Conservation (phyloP, 495 filamentous ascomycete species). For the Penicillium ochrochloron region DNA sequence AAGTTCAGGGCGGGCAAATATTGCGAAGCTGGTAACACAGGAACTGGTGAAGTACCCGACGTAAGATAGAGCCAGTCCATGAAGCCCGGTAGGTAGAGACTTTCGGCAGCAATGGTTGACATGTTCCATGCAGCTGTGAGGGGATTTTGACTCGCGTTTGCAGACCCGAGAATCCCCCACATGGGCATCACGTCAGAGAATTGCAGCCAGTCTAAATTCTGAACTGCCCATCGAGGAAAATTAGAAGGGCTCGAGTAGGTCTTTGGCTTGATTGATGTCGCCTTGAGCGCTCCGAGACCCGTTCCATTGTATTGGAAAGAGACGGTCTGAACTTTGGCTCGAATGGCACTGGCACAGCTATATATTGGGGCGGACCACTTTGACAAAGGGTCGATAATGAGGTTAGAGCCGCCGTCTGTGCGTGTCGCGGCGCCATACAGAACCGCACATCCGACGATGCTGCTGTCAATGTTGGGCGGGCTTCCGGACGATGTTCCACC, state of each 20-base stretch:
- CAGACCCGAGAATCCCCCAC: not conserved
- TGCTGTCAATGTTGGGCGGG: not conserved
- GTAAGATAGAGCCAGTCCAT: not conserved
- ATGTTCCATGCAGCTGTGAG: not conserved
- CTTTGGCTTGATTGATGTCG: not conserved
- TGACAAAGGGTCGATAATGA: not conserved
- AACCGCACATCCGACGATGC: slow-evolving; percentile 1
- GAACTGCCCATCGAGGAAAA: not conserved
- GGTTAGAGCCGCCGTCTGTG: not conserved
- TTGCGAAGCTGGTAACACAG: not conserved
- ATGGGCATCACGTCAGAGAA: not conserved
- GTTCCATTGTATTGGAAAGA: not conserved
- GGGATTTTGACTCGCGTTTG: not conserved
- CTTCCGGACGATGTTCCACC: not conserved
- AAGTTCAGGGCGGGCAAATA: not conserved
- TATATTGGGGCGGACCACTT: not conserved
- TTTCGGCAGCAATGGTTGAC: not conserved
- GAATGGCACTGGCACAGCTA: not conserved
- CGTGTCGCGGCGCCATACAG: not conserved
- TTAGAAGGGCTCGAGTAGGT: not conserved
- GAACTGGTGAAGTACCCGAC: not conserved
- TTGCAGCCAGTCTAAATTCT: not conserved
- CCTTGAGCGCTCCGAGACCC: not conserved
- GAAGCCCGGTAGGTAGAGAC: not conserved
- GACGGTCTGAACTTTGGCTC: not conserved